A percentile compares a stretch with the other conserved stretches of the same genome.
phyloP scores from a whole-genome alignment of 1,139 yeast species.

The Hanseniaspora sp. region DNA sequence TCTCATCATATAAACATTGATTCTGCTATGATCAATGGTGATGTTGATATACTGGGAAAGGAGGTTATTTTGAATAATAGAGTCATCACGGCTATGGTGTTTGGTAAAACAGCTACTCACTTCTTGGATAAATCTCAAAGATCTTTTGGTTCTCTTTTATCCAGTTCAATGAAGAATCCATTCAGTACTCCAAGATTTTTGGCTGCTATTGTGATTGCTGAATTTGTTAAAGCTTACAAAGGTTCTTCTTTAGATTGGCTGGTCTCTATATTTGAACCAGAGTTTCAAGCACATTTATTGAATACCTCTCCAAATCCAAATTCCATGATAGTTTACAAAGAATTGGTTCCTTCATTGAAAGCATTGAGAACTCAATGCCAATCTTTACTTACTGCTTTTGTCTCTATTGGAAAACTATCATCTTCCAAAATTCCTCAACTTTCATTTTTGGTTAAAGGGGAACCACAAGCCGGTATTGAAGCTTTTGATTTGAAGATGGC shows the following conservation, averaged over 20 bases:
- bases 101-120: conserved; percentile 58
- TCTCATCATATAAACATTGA: conserved; percentile 59
- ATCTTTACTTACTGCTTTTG: conserved; percentile 66
- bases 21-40: conserved; percentile 86
- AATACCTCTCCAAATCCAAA: conserved; percentile 29
- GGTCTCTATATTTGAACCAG: conserved; percentile 29
- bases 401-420: conserved; percentile 63
- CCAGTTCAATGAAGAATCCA: conserved; percentile 32
- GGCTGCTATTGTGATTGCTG: conserved; percentile 59
- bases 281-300: conserved; percentile 36
- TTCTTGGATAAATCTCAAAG: conserved; percentile 37
- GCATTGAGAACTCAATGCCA: conserved; percentile 81
- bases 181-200: conserved; percentile 76
- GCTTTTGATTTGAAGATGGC: conserved; percentile 80
- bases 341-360: conserved; percentile 74
- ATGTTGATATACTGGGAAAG: conserved; percentile 70
- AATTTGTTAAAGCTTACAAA: conserved; percentile 42
- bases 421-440: conserved; percentile 70
- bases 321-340: conserved; percentile 53
- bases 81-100: conserved; percentile 62
- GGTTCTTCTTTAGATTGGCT: conserved; percentile 24
- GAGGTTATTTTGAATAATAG: conserved; percentile 68
- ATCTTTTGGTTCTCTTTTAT: conserved; percentile 29
- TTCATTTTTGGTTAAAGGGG: conserved; percentile 89
- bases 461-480: conserved; percentile 84